These are phyloP conservation scores for Botrytis deweyae DNA, from an alignment of 2,329 filamentous ascomycete genomes.

Conservation along the genomic window DNA sequence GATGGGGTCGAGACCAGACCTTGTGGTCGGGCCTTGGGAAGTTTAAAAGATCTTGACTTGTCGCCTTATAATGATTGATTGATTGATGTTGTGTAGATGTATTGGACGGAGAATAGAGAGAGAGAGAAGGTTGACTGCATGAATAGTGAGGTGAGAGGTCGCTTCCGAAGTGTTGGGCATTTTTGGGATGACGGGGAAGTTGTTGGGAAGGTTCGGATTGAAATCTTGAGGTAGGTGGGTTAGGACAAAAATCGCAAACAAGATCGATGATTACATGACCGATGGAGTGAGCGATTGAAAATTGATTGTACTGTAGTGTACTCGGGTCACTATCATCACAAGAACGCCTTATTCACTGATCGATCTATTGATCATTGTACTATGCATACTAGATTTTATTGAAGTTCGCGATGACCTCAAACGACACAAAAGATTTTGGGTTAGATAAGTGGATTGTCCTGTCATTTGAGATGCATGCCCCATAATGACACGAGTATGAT, in stretches of 20 bases:
- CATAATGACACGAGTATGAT: conserved; percentile 11
- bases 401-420: background rate
- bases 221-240: background rate
- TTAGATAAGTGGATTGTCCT: background rate
- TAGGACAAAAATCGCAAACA: background rate
- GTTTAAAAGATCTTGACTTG: background rate
- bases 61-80: background rate
- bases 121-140: background rate
- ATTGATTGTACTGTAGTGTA: background rate
- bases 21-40: conserved; percentile 4
- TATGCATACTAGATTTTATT: background rate
- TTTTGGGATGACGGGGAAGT: conserved; percentile 11
- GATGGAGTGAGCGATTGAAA: background rate
- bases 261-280: conserved; percentile 10
- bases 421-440: background rate
- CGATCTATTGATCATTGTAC: conserved; percentile 9
- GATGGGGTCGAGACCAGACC: conserved; percentile 12
- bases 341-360: conserved; percentile 5
- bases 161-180: conserved; percentile 10
- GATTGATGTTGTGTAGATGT: background rate
- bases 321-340: background rate
- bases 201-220: conserved; percentile 10
- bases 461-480: background rate
- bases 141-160: background rate
- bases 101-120: background rate